phyloP scores from a whole-genome alignment of 139 green algal species.

The Volvox africanus region DNA sequence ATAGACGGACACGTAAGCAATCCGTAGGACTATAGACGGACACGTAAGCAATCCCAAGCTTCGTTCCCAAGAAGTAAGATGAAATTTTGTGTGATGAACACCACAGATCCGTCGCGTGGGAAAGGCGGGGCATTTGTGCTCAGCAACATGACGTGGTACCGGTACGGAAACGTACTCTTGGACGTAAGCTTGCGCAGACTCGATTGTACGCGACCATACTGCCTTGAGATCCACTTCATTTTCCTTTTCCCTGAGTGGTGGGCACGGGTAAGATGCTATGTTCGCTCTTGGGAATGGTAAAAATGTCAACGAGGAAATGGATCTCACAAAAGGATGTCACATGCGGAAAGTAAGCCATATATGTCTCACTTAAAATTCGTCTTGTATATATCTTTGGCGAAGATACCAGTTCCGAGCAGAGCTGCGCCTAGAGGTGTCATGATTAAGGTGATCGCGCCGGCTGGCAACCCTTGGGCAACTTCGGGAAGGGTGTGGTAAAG shows the following conservation, averaged over 20 bases:
- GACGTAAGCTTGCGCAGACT: slow-evolving; percentile 10
- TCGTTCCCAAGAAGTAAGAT: too few relatives aligned
- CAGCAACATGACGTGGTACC: too few relatives aligned
- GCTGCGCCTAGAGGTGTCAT: slow-evolving; percentile 26
- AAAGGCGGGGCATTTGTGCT: too few relatives aligned
- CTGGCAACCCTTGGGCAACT: too few relatives aligned
- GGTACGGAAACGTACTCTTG: neutral
- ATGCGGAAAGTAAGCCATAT: neutral
- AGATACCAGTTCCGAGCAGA: slow-evolving; percentile 35
- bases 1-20: too few relatives aligned
- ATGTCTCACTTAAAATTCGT: slow-evolving; percentile 6
- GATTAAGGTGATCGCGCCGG: neutral
- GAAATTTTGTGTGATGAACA: too few relatives aligned
- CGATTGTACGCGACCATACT: slow-evolving; percentile 5
- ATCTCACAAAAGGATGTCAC: too few relatives aligned
- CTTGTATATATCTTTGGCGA: slow-evolving; percentile 44
- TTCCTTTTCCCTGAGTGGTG: neutral
- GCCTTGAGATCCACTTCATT: neutral
- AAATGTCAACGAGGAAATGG: too few relatives aligned
- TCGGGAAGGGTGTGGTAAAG: too few relatives aligned
- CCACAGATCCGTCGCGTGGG: too few relatives aligned
- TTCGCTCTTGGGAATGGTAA: neutral
- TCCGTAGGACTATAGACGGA: too few relatives aligned
- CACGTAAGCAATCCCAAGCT: neutral
- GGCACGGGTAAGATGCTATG: neutral